Conservation (phyloP, 2,329 filamentous ascomycete genomes). For the Exophiala sp. region DNA sequence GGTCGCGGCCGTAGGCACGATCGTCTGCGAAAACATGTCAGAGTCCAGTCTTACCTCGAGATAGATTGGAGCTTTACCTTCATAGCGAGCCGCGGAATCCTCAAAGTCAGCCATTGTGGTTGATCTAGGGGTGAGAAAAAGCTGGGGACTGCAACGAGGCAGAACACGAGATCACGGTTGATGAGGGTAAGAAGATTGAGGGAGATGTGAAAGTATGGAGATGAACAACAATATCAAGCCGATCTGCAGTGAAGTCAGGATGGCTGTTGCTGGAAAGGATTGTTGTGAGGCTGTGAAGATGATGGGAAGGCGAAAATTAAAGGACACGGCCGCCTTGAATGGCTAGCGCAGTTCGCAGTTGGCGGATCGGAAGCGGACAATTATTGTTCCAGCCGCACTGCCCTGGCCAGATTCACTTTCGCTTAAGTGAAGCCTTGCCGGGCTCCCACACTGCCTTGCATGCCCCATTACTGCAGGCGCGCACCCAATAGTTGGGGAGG, state of each 20-base stretch:
- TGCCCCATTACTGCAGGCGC: no score
- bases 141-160: not conserved
- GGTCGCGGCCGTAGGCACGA: constrained; percentile 63
- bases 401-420: constrained; percentile 2
- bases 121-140: not conserved
- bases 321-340: constrained; percentile 1
- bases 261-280: constrained; percentile 9
- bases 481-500: no score
- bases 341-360: not conserved
- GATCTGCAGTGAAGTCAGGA: not conserved
- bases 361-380: constrained; percentile 5
- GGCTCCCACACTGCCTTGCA: no score
- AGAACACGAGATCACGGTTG: not conserved
- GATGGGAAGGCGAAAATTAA: constrained; percentile 25
- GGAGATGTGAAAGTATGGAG: not conserved
- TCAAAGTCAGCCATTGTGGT: constrained; percentile 58
- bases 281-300: constrained; percentile 24
- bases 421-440: not conserved
- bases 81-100: constrained; percentile 62
- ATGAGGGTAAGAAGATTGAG: not conserved
- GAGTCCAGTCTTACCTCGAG: no score
- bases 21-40: constrained; percentile 45
- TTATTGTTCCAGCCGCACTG: constrained; percentile 1
- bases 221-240: no score
- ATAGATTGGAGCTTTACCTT: constrained; percentile 48